Evolutionary conservation across 139 green algal species (phyloP).

Genomic region (Chlorella ohadii): DNA sequence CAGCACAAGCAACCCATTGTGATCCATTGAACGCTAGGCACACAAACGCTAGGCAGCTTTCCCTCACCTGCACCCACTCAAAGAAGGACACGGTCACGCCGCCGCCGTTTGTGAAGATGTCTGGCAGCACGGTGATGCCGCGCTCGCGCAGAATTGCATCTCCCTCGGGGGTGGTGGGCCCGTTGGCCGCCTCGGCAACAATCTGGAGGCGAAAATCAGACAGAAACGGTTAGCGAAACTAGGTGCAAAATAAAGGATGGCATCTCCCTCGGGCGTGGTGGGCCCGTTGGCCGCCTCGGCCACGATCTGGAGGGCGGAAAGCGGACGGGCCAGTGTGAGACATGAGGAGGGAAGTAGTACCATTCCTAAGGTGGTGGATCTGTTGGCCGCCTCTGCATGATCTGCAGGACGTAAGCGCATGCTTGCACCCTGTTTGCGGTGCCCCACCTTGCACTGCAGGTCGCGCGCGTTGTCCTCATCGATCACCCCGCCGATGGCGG

Average conservation of each 20-base stretch:
- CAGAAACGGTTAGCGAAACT: no score
- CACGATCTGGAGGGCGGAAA: constrained; percentile 53
- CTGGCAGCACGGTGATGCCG: constrained; percentile 63
- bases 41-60: no score
- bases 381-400: no score
- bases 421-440: no score
- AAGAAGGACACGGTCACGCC: constrained; percentile 84
- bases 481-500: constrained; percentile 84
- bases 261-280: constrained; percentile 73
- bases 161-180: constrained; percentile 76
- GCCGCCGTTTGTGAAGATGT: constrained; percentile 66
- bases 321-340: no score
- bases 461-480: constrained; percentile 31
- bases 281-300: constrained; percentile 94
- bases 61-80: constrained; percentile 73
- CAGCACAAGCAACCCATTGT: no score
- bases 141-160: constrained; percentile 58
- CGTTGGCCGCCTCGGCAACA: constrained; percentile 93
- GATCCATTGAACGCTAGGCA: no score
- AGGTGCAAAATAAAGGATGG: constrained; percentile 34
- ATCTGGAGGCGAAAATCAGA: constrained; percentile 49
- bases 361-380: no score
- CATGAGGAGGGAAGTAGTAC: no score
- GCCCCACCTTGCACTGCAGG: constrained; percentile 38
- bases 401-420: no score